Evolutionary conservation across 441 rosid species (phyloP), one percentile per base, ranked within the genome.

Genomic region (Adansonia grandidieri): DNA sequence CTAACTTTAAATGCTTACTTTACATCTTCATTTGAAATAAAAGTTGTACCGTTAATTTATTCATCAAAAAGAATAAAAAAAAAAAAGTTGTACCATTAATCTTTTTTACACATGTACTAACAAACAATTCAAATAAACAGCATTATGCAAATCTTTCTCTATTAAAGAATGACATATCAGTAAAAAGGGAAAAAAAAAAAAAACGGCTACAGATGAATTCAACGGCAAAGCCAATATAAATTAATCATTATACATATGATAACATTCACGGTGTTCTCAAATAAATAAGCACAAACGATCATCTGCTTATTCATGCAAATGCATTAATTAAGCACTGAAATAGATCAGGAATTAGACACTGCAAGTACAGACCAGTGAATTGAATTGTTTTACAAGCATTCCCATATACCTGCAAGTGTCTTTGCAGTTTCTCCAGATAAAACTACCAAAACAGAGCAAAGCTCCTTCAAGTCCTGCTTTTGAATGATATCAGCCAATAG

Each of bases 401-500:
- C 56, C 3, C 61, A 45, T 42, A 42, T 60, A 97, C 98, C 99
- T 84, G 87, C 89, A 80, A 94, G 78, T 62, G 95, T 87, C 86
- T 88, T 91, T 37, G 92, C 98, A 77, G 95, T 89, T 88, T 91
- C 96, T 77, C 86, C 87, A 4, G 98, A 86, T 82, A 90, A 72
- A 57, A 96, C 85, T 51, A 91, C 98, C 86, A 97, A 85, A 78
- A 94, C 98, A 64, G 99, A 93, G 86, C 99, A 97, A 84, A 97
- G 97, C 71, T 93, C 99, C 88, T 87, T 93, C 79, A 97, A 81
- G 82, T 97, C 99, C 76, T 88, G 92, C 2, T 98, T 92, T 87
- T 93, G 94, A 81, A 97, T 93, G 79, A 93, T 91, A 83, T 92
- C 99, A 60, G 98, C 98, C 80, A 97, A 85, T 79, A 95, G 94